Base-by-base conservation (phyloP, 2,329 filamentous ascomycete genomes). In the Orbilia javanica region DNA sequence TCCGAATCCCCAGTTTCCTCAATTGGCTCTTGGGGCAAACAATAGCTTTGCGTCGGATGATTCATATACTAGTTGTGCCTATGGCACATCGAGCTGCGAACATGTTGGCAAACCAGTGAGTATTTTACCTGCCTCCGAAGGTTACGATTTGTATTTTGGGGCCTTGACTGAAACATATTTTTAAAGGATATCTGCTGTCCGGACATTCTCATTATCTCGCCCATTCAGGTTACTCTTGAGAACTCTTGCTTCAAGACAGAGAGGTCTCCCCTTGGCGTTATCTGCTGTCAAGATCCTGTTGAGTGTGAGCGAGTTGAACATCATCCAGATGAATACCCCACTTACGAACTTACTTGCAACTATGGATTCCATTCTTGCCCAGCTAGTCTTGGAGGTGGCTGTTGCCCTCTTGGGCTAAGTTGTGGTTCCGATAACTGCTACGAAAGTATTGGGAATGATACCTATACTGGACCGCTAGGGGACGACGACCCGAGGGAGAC, bases 101-200 rank as follows among this genome's bases (percentile, higher is more conserved):
- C 50, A 62, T 29, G 13, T 77, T 39, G 66, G 66, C 4, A 48
- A 10, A 42, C 50, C 66, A 11, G 73, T 77, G 25, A 62, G 73
- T 66, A 48, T 55, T 27, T 18, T 25, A 18, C 31, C 20, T 13
- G 6, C 4, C 1, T 13, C n/a, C 8, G 3, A 15, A n/a, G 50
- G 34, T 22, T 20, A 4, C 15, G 34, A 18, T 20, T 44, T 44
- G n/a, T 15, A 4, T 15, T n/a, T 39, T 4, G 5, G 10, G n/a
- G 1, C 0, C 7, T 57, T 22, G 36, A 22, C 55, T 64, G 13
- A 57, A 2, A 18, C 18, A 1, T 1, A n/a, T 2, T 18, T 1
- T 8, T 11, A 60, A n/a, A 77, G 73, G n/a, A 31, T 29, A 62
- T 71, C 60, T 77, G 73, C n/a, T 77, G 73, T 53, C 73, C 73